Conservation (phyloP, 116 monocot species). For the Posidonia oceanica region DNA sequence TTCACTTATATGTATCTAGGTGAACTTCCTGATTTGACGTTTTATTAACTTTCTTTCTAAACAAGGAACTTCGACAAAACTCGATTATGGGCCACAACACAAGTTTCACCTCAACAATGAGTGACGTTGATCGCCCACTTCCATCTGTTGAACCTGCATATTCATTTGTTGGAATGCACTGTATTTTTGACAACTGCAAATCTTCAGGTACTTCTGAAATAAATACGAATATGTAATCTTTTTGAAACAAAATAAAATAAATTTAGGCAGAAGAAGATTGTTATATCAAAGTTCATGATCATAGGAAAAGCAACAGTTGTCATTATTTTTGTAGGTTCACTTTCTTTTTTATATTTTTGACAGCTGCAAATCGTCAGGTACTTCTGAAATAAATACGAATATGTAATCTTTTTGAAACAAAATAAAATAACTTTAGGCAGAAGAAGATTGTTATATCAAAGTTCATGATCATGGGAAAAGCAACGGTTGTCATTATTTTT, state of each 20-base stretch:
- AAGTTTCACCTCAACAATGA: constrained; percentile 59
- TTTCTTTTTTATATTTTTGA: constrained; percentile 28
- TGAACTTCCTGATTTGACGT: neutral
- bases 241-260: neutral
- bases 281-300: too few relatives aligned
- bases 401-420: neutral
- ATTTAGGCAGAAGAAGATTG: neutral
- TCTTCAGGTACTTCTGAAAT: constrained; percentile 49
- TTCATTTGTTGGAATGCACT: constrained; percentile 99
- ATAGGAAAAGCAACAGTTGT: too few relatives aligned
- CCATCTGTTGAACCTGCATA: constrained; percentile 72
- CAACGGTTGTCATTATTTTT: too few relatives aligned
- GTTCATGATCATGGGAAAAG: too few relatives aligned
- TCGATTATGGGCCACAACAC: constrained; percentile 27
- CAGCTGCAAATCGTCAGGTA: constrained; percentile 89
- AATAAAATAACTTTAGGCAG: neutral
- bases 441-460: too few relatives aligned
- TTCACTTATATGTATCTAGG: neutral
- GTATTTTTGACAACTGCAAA: constrained; percentile 95
- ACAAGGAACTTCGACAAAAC: constrained; percentile 17
- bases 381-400: neutral
- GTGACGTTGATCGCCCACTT: constrained; percentile 43
- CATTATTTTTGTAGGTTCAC: too few relatives aligned
- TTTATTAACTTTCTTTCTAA: neutral
- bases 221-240: neutral